Base-by-base conservation (phyloP, 352 stramenopile species). In the Globisporangium cederbergense region DNA sequence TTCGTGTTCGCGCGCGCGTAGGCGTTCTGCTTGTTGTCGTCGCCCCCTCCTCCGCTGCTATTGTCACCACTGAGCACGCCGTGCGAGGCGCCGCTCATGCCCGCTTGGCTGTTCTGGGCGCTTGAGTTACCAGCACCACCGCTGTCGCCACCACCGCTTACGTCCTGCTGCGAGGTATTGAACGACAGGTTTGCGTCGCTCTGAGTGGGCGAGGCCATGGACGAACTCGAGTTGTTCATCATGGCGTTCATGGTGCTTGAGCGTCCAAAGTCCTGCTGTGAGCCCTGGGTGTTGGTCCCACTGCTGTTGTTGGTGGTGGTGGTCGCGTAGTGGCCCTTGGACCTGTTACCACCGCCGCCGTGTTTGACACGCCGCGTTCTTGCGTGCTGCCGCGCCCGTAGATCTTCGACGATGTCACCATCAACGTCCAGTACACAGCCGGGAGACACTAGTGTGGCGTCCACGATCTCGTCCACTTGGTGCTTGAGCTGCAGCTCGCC, bases 391-490 rank as follows among this genome's bases (percentile, higher is more conserved):
- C 83, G 67, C 9, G 75, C 76, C 14, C 76, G 75, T 2, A 93
- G 64, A 52, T 91, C 85, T n/a, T 82, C 76, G 25, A 93, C 73
- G 25, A 93, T 89, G 56, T 93, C 85, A 0, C 85, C 86, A 46
- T 91, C 85, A 10, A 93, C 75, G 38, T 94, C 85, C 3, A 96
- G 65, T 0, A 96, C 64, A 55, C 85, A 96, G 0, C 87, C 89
- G 1, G 85, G 80, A n/a, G 86, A 91, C 0, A 81, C 79, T 25
- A 93, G 70, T 2, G 77, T 90, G 0, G 81, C 85, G 0, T 78
- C 80, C 4, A 94, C 79, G 20, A 96, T 92, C 58, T 94, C 84
- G n/a, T 89, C 70, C 3, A 95, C 78, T 68, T 93, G 78, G 45
- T 81, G 73, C 66, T 89, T 82, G 0, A 93, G 73, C 40, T 89